Evolutionary conservation across 225 moss, liverwort and hornwort genomes (phyloP).

Genomic region (Pleurozium schreberi): DNA sequence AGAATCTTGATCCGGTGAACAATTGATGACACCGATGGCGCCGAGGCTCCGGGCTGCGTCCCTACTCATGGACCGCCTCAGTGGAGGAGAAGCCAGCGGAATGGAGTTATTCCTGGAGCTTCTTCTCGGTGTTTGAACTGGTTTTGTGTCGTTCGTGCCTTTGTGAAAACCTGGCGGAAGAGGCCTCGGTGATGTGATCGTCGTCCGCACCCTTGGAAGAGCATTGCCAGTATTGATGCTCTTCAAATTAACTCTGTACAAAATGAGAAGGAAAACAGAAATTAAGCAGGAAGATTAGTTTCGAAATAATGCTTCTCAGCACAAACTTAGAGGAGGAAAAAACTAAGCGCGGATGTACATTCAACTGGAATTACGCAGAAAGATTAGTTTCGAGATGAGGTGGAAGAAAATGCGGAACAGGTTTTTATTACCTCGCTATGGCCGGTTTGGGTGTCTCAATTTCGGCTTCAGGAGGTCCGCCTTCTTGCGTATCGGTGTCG

Average conservation of each 20-base stretch:
- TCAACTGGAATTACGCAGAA: background rate
- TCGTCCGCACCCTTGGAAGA: constrained; percentile 13
- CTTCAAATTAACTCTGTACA: background rate
- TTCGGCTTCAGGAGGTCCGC: constrained; percentile 5
- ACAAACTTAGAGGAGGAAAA: background rate
- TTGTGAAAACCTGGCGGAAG: constrained; percentile 48
- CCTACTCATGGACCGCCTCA: constrained; percentile 15
- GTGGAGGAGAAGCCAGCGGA: constrained; percentile 22
- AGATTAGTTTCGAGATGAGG: background rate
- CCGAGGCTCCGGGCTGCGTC: constrained; percentile 2
- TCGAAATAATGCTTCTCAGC: background rate
- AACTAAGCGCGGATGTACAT: background rate
- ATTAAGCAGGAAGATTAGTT: background rate
- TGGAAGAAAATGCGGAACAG: background rate
- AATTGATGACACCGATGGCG: background rate
- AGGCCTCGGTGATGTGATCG: background rate
- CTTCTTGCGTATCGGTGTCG: background rate
- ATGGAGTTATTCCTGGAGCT: background rate
- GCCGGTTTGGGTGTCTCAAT: constrained; percentile 8
- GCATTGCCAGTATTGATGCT: background rate
- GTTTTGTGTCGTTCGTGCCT: constrained; percentile 52
- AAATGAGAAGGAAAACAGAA: background rate
- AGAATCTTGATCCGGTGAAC: background rate
- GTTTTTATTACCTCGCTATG: constrained; percentile 10
- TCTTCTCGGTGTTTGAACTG: constrained; percentile 13